Percentiles rank a stretch among this genome's conserved stretches.
phyloP scores from a whole-genome alignment of 352 stramenopile genomes.

The Plasmopara halstedii region DNA sequence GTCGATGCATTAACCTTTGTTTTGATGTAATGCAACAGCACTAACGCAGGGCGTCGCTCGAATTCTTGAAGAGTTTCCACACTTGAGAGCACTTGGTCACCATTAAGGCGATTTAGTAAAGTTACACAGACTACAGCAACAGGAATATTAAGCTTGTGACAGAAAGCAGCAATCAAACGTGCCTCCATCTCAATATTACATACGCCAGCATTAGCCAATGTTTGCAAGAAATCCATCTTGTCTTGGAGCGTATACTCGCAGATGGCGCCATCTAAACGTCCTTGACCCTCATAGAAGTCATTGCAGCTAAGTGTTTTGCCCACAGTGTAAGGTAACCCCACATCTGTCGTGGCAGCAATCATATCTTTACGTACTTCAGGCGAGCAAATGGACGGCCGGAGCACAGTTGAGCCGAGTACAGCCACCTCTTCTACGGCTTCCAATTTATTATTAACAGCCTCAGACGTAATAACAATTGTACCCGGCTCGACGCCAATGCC shows the following conservation, averaged over 20 bases:
- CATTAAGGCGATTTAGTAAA: slow-evolving; percentile 70
- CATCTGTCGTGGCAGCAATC: slow-evolving; percentile 32
- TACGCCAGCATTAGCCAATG: slow-evolving; percentile 41
- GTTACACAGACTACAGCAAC: slow-evolving; percentile 66
- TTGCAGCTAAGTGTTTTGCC: slow-evolving; percentile 82
- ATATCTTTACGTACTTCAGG: slow-evolving; percentile 53
- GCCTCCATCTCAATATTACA: slow-evolving; percentile 86
- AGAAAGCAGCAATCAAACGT: slow-evolving; percentile 61
- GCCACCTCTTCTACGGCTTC: slow-evolving; percentile 58
- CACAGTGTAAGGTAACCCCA: slow-evolving; percentile 46
- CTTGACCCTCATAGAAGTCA: slow-evolving; percentile 82
- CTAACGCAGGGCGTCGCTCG: slow-evolving; percentile 43
- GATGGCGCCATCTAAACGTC: slow-evolving; percentile 73
- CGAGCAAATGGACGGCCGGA: slow-evolving; percentile 47
- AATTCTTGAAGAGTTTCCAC: slow-evolving; percentile 57
- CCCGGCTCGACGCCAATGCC: slow-evolving; percentile 66
- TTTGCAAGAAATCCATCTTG: slow-evolving; percentile 66
- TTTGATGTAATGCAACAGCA: slow-evolving; percentile 77
- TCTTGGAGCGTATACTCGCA: slow-evolving; percentile 74
- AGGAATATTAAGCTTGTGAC: slow-evolving; percentile 72
- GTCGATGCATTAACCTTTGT: slow-evolving; percentile 25
- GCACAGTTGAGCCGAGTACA: slow-evolving; percentile 44
- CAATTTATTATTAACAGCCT: slow-evolving; percentile 78
- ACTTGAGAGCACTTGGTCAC: slow-evolving; percentile 59
- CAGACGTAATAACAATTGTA: slow-evolving; percentile 76